Evolutionary conservation across 108 stramenopile species (phyloP), one percentile per base, ranked within the genome.

Genomic region (Cyclotella atomus): DNA sequence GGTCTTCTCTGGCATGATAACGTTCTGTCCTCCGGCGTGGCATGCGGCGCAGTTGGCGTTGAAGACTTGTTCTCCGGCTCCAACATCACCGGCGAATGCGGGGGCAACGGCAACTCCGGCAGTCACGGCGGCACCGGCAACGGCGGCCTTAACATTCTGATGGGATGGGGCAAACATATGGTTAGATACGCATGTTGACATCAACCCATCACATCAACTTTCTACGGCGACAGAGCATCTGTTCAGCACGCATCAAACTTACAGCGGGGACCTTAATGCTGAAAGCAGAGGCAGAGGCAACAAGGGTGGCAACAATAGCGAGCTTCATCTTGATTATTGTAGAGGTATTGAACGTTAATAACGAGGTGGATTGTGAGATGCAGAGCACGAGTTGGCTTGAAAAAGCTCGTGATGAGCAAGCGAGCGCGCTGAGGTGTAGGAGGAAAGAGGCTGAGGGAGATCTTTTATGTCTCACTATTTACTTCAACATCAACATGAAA

Each of bases 21-120:
- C 92, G 67, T 97, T 97, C 71, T 95, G 93, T 84, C 96, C 96
- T 70, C 96, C 93, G 41, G 93, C 93, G 82, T 97, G 96, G 83
- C 96, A 97, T 24, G 96, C 93, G 57, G 93, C 92, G 84, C 96
- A 97, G 93, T 97, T 97, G 82, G 91, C 91, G 71, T 91, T 89
- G 91, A 97, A 97, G 78, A 97, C 67, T 47, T 83, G 79, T 65
- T 93, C 93, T 71, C 96, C 96, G 67, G 83, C 83, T 63, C 79
- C 96, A 61, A 90, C 87, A 82, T 97, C 92, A 29, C 74, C 93
- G 20, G 95, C 95, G 56, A 94, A 81, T 38, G 89, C 95, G 49
- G 92, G 89, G 57, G 72, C 61, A 71, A 84, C 56, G 53, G 90
- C 87, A 76, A 91, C 75, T 64, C 84, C 81, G 66, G 83, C 83